These are phyloP conservation scores for Fusarium nematophilum DNA, from an alignment of 2,329 filamentous ascomycete genomes.

Conservation along the genomic window DNA sequence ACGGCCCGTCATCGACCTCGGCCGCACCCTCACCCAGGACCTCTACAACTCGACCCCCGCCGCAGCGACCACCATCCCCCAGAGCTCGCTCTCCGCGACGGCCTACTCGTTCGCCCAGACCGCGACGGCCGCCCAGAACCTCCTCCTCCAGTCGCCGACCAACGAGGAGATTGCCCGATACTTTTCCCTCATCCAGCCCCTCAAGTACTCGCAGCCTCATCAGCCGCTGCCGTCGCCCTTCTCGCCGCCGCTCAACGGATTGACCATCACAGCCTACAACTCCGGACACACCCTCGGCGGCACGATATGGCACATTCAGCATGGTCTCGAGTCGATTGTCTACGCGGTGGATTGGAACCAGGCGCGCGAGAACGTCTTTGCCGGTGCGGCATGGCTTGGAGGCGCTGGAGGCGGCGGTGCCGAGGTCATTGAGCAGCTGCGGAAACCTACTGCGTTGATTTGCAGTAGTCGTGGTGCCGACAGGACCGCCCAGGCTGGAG, in stretches of 20 bases:
- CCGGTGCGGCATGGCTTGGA: slow-evolving; percentile 93
- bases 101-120: slow-evolving; percentile 65
- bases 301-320: slow-evolving; percentile 98
- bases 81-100: slow-evolving; percentile 75
- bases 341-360: slow-evolving; percentile 99
- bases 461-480: slow-evolving; percentile 89
- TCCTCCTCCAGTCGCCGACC: slow-evolving; percentile 77
- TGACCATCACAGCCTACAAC: slow-evolving; percentile 96
- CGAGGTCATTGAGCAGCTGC: slow-evolving; percentile 92
- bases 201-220: slow-evolving; percentile 97
- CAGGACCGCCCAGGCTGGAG: slow-evolving; percentile 75
- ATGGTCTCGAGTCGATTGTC: slow-evolving; percentile 95
- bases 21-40: slow-evolving; percentile 90
- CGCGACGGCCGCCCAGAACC: slow-evolving; percentile 61
- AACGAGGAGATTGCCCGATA: slow-evolving; percentile 91
- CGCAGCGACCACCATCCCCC: slow-evolving; percentile 85
- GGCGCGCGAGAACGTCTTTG: slow-evolving; percentile 92
- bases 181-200: slow-evolving; percentile 88
- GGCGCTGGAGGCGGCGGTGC: slow-evolving; percentile 82
- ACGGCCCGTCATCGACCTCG: slow-evolving; percentile 90
- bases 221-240: slow-evolving; percentile 89
- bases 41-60: slow-evolving; percentile 90
- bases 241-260: slow-evolving; percentile 87
- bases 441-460: slow-evolving; percentile 92
- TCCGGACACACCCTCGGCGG: slow-evolving; percentile 95